Evolutionary conservation across 306 rosid genomes (phyloP).

Genomic region (Cicer pinnatifidum): DNA sequence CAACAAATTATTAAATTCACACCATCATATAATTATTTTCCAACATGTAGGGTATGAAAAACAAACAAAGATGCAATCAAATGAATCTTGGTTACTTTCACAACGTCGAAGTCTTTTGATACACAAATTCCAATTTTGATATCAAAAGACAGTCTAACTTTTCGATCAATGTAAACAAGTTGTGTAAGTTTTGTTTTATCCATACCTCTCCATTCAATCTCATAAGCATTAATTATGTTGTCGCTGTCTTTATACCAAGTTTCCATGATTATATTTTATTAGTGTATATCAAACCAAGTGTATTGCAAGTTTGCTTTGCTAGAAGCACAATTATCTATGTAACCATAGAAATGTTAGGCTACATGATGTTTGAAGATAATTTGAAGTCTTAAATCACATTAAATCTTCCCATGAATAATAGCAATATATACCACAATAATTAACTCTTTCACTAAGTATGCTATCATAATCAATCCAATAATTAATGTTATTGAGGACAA

Average conservation of each 20-base stretch:
- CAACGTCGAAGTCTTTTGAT: neutral
- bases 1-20: too few relatives aligned
- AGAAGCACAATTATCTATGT: too few relatives aligned
- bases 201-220: neutral
- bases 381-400: slow-evolving; percentile 62
- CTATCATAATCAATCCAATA: slow-evolving; percentile 56
- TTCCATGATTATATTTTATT: too few relatives aligned
- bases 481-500: slow-evolving; percentile 59
- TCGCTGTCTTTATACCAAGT: too few relatives aligned
- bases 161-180: neutral
- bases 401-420: slow-evolving; percentile 58
- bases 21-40: too few relatives aligned
- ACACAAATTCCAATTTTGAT: neutral
- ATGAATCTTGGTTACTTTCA: neutral
- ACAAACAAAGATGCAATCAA: slow-evolving; percentile 77
- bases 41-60: slow-evolving; percentile 83
- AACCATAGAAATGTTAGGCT: too few relatives aligned
- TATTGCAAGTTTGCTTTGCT: neutral
- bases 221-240: too few relatives aligned
- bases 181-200: slow-evolving; percentile 6
- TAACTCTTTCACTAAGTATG: slow-evolving; percentile 68
- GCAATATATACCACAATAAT: slow-evolving; percentile 66
- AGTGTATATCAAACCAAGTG: too few relatives aligned
- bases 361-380: slow-evolving; percentile 41
- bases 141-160: neutral